Percentiles rank a stretch among this genome's conserved stretches.
These are phyloP conservation scores for Grosmannia penicillata DNA, from an alignment of 2,329 filamentous ascomycete species.

Conservation along the genomic window DNA sequence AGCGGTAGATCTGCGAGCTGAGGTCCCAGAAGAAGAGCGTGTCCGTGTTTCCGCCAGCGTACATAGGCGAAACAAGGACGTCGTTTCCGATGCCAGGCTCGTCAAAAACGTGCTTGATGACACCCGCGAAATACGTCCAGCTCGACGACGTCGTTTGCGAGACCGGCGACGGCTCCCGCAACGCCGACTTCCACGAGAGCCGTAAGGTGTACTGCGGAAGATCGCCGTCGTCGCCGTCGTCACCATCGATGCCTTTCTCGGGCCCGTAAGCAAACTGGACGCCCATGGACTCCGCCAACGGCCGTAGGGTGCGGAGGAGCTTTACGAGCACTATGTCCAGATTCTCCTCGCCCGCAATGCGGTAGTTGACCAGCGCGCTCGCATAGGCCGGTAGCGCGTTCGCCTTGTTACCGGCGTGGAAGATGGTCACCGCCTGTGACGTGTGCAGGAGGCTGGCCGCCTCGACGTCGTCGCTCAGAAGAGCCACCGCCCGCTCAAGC, in stretches of 20 bases:
- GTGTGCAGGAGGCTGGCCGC: slow-evolving; percentile 35
- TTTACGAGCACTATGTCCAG: not conserved
- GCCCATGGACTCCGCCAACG: not conserved
- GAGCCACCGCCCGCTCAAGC: slow-evolving; percentile 31
- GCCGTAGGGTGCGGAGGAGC: not conserved
- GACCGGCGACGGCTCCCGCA: not conserved
- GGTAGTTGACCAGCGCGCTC: slow-evolving; percentile 41
- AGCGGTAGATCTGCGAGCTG: slow-evolving; percentile 32
- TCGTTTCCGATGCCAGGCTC: slow-evolving; percentile 21
- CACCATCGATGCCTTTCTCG: not conserved
- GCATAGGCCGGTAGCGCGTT: slow-evolving; percentile 51
- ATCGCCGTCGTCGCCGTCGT: not conserved
- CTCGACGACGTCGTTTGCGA: not conserved
- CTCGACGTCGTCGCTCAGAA: slow-evolving; percentile 11
- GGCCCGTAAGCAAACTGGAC: not conserved
- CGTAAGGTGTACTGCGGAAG: not conserved
- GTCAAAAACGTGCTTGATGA: slow-evolving; percentile 2
- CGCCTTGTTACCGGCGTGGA: slow-evolving; percentile 47
- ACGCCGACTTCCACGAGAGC: not conserved
- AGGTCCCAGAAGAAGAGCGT: slow-evolving; percentile 30
- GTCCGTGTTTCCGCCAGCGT: slow-evolving; percentile 33
- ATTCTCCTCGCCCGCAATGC: slow-evolving; percentile 36
- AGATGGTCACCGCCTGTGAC: slow-evolving; percentile 43
- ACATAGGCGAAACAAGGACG: slow-evolving; percentile 34
- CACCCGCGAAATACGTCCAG: not conserved